Evolutionary conservation across 1,284 basidiomycete species (phyloP), one percentile per base, ranked within the genome.

Genomic region (Cryptococcus sp.): DNA sequence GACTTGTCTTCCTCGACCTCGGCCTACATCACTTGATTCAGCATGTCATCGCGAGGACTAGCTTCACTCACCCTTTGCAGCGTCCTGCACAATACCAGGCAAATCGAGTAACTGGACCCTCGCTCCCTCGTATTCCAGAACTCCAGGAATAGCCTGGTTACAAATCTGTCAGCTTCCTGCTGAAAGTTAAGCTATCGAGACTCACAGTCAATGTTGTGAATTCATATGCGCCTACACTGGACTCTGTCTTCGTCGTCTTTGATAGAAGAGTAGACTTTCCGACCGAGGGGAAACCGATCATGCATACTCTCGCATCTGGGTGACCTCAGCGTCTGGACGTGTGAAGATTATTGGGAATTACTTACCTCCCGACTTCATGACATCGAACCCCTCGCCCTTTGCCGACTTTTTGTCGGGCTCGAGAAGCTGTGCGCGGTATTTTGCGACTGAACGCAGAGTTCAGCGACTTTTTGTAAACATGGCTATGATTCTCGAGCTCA

Each of bases 31-130:
- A 8, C n/a, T 42, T n/a, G 25, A 39, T 39, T 54, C 20, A 56
- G 38, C 46, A 48, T 22, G 31, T 56, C 48, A 48, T 20, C 40
- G 50, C 46, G 53, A 53, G 22, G 44, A 23, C 17, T 3, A 47
- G 38, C 11, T 19, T n/a, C 22, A 58, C 59, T 40, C 44, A 80
- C 87, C 89, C 81, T 92, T 89, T 67, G 90, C 90, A 7, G 95
- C 94, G 47, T 94, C 95, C 79, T 98, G 94, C 22, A 98, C 93
- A 72, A 99, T 99, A 80, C 95, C 95, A 2, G 95, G 95, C 56
- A 99, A 80, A 85, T 99, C 95, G 27, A 97, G 85, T 48, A 99
- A 83, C 74, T 97, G 93, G 58, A 96, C 93, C 47, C 91, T 84
- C 15, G 93, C 92, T 27, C 93, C 93, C 74, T 94, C 87, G 72